Percentiles rank a stretch among this genome's conserved stretches.
Evolutionary conservation across 2,329 filamentous ascomycete species (phyloP).

Genomic region (Beauveria pseudobassiana): DNA sequence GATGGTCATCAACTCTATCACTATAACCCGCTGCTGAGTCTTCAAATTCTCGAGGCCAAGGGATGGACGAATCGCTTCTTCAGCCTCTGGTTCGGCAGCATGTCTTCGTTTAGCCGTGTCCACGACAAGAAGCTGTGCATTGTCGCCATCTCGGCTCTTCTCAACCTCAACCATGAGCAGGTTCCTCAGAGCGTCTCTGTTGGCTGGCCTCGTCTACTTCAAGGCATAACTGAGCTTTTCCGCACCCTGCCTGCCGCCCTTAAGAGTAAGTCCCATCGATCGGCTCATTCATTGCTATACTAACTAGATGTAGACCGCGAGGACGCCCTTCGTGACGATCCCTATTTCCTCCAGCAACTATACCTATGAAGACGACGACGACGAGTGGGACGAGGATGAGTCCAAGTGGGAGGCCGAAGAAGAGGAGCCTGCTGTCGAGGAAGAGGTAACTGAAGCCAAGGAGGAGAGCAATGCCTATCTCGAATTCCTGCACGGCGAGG

Average conservation of each 20-base stretch:
- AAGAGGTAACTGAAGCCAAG: conserved; percentile 59
- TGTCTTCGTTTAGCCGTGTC: conserved; percentile 85
- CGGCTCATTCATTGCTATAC: conserved; percentile 3
- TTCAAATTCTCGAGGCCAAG: conserved; percentile 83
- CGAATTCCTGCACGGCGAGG: conserved; percentile 91
- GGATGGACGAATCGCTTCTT: conserved; percentile 99
- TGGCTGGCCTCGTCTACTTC: conserved; percentile 87
- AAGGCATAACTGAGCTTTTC: conserved; percentile 84
- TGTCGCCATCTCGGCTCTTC: conserved; percentile 79
- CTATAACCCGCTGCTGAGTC: conserved; percentile 82
- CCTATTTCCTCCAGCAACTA: conserved; percentile 57
- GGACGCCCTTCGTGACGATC: conserved; percentile 85
- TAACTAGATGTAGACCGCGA: conserved; percentile 61
- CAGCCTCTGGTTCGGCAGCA: conserved; percentile 94
- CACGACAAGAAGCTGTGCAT: conserved; percentile 99
- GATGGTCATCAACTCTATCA: conserved; percentile 98
- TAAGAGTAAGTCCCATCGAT: conserved; percentile 54
- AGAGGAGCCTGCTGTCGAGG: conserved; percentile 55
- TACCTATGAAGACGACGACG: conserved; percentile 66
- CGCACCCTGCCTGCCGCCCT: conserved; percentile 80
- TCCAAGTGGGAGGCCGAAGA: conserved; percentile 72
- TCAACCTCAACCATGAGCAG: conserved; percentile 71
- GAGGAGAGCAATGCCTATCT: conserved; percentile 93
- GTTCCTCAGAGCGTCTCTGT: conserved; percentile 89
- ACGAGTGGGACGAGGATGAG: conserved; percentile 77